Base-by-base conservation (phyloP, 331 rosid genomes). In the Cydonia oblonga region DNA sequence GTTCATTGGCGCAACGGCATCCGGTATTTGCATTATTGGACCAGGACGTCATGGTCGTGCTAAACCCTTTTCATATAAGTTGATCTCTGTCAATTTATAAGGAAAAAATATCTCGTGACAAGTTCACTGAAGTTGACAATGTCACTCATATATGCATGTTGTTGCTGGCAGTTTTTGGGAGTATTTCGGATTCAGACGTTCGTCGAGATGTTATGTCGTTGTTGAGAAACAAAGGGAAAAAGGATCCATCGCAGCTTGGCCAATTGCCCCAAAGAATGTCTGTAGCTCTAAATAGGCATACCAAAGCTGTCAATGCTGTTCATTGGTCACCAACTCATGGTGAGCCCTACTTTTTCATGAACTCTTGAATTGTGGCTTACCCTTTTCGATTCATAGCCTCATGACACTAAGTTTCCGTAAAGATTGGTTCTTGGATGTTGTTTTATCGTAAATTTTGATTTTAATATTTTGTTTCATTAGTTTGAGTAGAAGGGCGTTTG, bases 251-350 rank as follows among this genome's bases (percentile, higher is more conserved):
- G 44, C 79, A 69, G 67, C 74, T 66, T 18, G 85, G 75, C 29
- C 49, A 46, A 40, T 54, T 79, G 66, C 78, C 88, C 56, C 90
- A 88, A 46, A 84, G 64, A 78, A 76, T 85, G 80, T 82, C 86
- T 56, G 80, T 74, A 22, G 46, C 86, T 74, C 83, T 91, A 3
- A 52, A 29, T 60, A 82, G 86, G 35, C 96, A 91, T 82, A 69
- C 83, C 57, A 91, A 84, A 81, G 93, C 91, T 56, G 91, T 85
- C 73, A 91, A 77, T 80, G 87, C 93, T 35, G 49, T 91, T 69
- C 89, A 91, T 72, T 95, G 97, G 97, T 95, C 96, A 9, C 83
- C 91, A 29, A 83, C 80, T 76, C 85, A 89, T 66, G 84, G 97
- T 95, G 78, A 76, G 78, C 66, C 78, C 70, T 81, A 53, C 60